Evolutionary conservation across 2,329 filamentous ascomycete genomes (phyloP).

Genomic region (Colletotrichum acutatum): DNA sequence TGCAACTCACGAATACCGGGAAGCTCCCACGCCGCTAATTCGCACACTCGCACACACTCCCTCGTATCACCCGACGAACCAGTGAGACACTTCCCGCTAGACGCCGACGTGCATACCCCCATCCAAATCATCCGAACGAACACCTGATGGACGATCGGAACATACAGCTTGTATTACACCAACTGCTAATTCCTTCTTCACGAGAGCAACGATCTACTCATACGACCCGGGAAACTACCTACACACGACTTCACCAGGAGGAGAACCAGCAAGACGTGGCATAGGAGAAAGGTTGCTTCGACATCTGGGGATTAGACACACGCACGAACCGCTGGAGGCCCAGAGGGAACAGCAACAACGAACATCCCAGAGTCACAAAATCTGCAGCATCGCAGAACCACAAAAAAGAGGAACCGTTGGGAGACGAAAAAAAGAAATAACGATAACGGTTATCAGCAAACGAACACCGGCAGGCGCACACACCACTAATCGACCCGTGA

Average conservation of each 20-base stretch:
- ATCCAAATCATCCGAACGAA: conserved; percentile 2
- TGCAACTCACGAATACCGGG: conserved; percentile 5
- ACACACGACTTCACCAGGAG: neutral
- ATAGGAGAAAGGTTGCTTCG: neutral
- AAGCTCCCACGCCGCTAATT: conserved; percentile 12
- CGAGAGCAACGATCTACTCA: conserved; percentile 10
- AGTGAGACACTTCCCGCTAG: conserved; percentile 1
- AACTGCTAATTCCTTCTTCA: conserved; percentile 28
- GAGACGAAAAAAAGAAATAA: conserved; percentile 10
- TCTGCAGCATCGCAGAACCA: conserved; percentile 14
- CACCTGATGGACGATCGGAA: conserved; percentile 22
- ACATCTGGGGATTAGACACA: neutral
- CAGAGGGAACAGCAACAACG: conserved; percentile 5
- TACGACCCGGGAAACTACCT: neutral
- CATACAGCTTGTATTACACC: conserved; percentile 12
- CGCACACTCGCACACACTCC: neutral
- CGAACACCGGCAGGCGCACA: conserved; percentile 18
- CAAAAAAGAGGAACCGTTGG: conserved; percentile 1
- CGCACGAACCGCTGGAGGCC: neutral
- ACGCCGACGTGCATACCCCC: conserved; percentile 9
- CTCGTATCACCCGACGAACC: conserved; percentile 13
- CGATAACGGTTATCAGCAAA: conserved; percentile 25
- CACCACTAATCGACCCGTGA: conserved; percentile 13
- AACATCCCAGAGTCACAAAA: conserved; percentile 4
- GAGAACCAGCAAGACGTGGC: neutral